Evolutionary conservation across 345 rosid species (phyloP).

Genomic region (Dovyalis caffra): DNA sequence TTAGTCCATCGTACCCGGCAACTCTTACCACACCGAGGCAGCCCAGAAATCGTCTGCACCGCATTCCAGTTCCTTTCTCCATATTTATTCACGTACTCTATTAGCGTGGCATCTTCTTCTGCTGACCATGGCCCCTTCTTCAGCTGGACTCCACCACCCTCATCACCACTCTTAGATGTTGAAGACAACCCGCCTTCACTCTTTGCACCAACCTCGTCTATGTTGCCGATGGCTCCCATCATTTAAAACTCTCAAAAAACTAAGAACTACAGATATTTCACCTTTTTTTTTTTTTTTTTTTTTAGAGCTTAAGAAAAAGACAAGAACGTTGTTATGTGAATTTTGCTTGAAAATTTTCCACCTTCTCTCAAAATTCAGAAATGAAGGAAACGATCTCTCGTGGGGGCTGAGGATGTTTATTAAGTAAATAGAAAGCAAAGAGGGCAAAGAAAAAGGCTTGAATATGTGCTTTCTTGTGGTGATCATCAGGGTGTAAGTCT

Average conservation of each 20-base stretch:
- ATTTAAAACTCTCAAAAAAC: too few species aligned
- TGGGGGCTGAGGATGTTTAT: background rate
- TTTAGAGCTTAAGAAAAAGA: too few species aligned
- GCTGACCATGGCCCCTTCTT: constrained; percentile 35
- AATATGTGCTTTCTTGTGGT: background rate
- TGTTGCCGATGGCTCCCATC: too few species aligned
- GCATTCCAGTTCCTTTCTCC: constrained; percentile 36
- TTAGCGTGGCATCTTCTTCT: constrained; percentile 24
- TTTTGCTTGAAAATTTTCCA: too few species aligned
- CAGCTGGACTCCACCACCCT: background rate
- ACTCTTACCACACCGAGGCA: constrained; percentile 29
- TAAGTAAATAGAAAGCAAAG: background rate
- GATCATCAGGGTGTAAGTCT: background rate
- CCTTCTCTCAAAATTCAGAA: background rate
- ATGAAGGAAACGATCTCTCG: background rate
- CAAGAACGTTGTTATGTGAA: too few species aligned
- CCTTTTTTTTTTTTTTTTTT: too few species aligned
- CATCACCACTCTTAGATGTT: background rate
- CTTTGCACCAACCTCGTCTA: too few species aligned
- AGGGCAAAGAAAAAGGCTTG: background rate
- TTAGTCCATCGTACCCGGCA: constrained; percentile 32
- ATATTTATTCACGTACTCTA: constrained; percentile 26
- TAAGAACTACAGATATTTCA: too few species aligned
- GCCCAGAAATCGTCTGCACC: constrained; percentile 20
- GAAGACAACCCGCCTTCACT: too few species aligned